A percentile compares a stretch with the other conserved stretches of the same genome.
Evolutionary conservation across 202 grass and related monocot genomes (phyloP).

Genomic region (Tripidium arundinaceum): DNA sequence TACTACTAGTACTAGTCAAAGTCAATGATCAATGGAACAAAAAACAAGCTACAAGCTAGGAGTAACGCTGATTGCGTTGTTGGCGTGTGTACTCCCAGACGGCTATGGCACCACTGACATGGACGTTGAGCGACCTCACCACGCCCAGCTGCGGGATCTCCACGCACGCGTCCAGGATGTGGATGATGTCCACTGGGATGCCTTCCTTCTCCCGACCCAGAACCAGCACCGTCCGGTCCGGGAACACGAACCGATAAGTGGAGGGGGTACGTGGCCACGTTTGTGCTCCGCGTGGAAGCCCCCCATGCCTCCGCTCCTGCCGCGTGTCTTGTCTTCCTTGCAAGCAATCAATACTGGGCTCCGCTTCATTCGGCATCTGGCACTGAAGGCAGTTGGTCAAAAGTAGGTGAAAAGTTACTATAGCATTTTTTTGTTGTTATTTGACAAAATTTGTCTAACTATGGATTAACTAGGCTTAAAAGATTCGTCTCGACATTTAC

Average conservation of each 20-base stretch:
- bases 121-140: constrained; percentile 88
- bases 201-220: constrained; percentile 92
- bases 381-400: too few relatives aligned
- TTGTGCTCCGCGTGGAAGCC: too few relatives aligned
- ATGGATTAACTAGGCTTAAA: too few relatives aligned
- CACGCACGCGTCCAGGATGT: constrained; percentile 68
- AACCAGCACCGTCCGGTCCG: constrained; percentile 68
- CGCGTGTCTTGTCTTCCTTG: too few relatives aligned
- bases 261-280: too few relatives aligned
- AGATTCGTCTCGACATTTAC: too few relatives aligned
- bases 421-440: too few relatives aligned
- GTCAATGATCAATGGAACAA: neutral
- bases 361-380: too few relatives aligned
- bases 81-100: constrained; percentile 93
- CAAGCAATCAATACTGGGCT: too few relatives aligned
- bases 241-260: constrained; percentile 66
- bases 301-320: too few relatives aligned
- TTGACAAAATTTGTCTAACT: too few relatives aligned
- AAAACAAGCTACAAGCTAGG: neutral
- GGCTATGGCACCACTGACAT: constrained; percentile 88
- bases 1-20: neutral
- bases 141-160: constrained; percentile 92
- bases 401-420: too few relatives aligned
- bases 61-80: constrained; percentile 6
- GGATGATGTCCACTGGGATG: constrained; percentile 88